phyloP scores from a whole-genome alignment of 345 rosid genomes.

The Eucalyptus erythrocorys region DNA sequence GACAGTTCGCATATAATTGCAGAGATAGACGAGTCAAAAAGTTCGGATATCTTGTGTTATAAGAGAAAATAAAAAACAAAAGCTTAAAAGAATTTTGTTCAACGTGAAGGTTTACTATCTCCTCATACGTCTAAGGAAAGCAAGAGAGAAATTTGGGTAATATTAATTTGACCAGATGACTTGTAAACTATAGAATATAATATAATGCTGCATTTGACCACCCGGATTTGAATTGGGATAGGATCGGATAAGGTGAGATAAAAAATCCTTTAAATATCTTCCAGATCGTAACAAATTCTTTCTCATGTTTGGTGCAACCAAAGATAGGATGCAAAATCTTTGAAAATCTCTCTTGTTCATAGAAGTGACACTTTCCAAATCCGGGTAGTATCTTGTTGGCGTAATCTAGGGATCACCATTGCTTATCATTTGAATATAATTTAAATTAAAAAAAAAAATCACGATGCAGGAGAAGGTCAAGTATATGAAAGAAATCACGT shows the following conservation, averaged over 20 bases:
- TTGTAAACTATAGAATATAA: not conserved
- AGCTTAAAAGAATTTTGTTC: not conserved
- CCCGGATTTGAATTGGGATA: no score
- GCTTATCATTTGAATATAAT: not conserved
- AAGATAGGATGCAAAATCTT: no score
- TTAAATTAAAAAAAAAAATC: no score
- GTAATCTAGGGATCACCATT: not conserved
- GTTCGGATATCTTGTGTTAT: not conserved
- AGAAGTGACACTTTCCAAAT: no score
- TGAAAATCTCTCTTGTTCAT: no score
- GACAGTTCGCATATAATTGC: not conserved
- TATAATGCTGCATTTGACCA: no score
- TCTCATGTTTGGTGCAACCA: no score
- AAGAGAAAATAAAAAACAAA: not conserved
- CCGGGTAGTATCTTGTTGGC: no score
- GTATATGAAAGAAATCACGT: no score
- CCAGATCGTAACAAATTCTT: fast-evolving
- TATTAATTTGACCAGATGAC: not conserved
- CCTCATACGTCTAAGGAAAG: not conserved
- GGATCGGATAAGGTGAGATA: fast-evolving
- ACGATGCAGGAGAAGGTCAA: not conserved
- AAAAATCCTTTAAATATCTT: no score
- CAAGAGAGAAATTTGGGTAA: not conserved
- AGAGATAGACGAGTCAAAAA: not conserved
- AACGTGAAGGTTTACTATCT: not conserved